Conservation (phyloP, 305 asterid species). For the Andrographis paniculata region DNA sequence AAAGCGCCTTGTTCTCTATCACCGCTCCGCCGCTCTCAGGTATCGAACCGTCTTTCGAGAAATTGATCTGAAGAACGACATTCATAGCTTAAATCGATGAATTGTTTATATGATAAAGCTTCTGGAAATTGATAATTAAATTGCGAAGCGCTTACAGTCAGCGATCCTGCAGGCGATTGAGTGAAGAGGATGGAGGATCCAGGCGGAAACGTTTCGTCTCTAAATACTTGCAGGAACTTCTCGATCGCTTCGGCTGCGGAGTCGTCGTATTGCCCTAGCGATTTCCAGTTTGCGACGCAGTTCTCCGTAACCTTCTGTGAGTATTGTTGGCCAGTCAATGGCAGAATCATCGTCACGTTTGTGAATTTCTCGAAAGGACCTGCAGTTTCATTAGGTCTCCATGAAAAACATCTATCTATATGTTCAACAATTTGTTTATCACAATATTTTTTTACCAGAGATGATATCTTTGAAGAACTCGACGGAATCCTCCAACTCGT, state of each 20-base stretch:
- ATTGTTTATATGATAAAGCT: no score
- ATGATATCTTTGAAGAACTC: slow-evolving; percentile 67
- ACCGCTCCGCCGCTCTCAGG: slow-evolving; percentile 40
- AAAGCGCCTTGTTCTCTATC: slow-evolving; percentile 54
- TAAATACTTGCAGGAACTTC: slow-evolving; percentile 45
- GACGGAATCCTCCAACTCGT: slow-evolving; percentile 47
- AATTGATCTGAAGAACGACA: slow-evolving; percentile 60
- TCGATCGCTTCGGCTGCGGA: slow-evolving; percentile 56
- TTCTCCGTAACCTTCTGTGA: slow-evolving; percentile 85
- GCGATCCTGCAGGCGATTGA: slow-evolving; percentile 61
- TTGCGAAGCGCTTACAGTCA: slow-evolving; percentile 34
- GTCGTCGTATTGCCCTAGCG: slow-evolving; percentile 43
- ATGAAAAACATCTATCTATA: no score
- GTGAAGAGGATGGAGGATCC: slow-evolving; percentile 82
- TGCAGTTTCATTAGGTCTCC: slow-evolving; percentile 14
- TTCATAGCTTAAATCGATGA: no score
- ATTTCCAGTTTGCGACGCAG: slow-evolving; percentile 66
- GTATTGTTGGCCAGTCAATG: slow-evolving; percentile 78
- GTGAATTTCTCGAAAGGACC: slow-evolving; percentile 80
- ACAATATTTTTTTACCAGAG: slow-evolving; percentile 33
- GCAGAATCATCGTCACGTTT: slow-evolving; percentile 62
- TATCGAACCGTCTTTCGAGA: slow-evolving; percentile 45
- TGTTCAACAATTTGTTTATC: no score
- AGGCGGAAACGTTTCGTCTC: slow-evolving; percentile 51
- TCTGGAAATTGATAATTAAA: background rate